phyloP scores from a whole-genome alignment of 1,284 basidiomycete species.

The Fomitopsis betulina region DNA sequence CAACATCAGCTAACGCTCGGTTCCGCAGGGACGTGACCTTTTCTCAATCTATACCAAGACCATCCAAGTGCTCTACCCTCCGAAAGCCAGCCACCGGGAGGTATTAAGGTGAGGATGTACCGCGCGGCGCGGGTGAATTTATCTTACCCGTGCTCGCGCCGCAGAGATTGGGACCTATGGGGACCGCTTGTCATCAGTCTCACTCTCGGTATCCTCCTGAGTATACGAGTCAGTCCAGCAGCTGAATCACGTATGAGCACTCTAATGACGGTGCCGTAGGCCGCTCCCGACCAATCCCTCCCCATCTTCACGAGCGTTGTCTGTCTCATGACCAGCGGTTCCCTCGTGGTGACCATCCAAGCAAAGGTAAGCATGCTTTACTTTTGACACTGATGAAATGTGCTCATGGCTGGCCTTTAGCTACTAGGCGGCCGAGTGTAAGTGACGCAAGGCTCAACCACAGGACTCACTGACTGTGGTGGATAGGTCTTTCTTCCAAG shows the following conservation, averaged over 20 bases:
- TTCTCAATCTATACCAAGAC: constrained; percentile 89
- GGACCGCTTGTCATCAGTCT: constrained; percentile 88
- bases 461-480: not conserved
- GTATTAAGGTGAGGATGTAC: constrained; percentile 57
- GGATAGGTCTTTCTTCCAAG: constrained; percentile 90
- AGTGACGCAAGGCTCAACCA: constrained; percentile 23
- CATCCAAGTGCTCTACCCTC: constrained; percentile 88
- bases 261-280: constrained; percentile 40
- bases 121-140: not conserved
- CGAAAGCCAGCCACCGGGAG: constrained; percentile 68
- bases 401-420: constrained; percentile 28
- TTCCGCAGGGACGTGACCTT: constrained; percentile 73
- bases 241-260: not conserved
- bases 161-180: constrained; percentile 95
- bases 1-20: not conserved
- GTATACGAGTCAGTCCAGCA: constrained; percentile 68
- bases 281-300: constrained; percentile 78
- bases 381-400: not conserved
- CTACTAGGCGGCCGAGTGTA: constrained; percentile 93
- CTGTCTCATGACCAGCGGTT: constrained; percentile 86
- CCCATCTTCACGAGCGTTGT: constrained; percentile 91
- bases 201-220: constrained; percentile 81
- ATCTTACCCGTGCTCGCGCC: not conserved
- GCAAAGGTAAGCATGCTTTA: constrained; percentile 60
- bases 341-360: constrained; percentile 86